Conservation (phyloP, 164 flowering plant species). For the Annona squamosa region DNA sequence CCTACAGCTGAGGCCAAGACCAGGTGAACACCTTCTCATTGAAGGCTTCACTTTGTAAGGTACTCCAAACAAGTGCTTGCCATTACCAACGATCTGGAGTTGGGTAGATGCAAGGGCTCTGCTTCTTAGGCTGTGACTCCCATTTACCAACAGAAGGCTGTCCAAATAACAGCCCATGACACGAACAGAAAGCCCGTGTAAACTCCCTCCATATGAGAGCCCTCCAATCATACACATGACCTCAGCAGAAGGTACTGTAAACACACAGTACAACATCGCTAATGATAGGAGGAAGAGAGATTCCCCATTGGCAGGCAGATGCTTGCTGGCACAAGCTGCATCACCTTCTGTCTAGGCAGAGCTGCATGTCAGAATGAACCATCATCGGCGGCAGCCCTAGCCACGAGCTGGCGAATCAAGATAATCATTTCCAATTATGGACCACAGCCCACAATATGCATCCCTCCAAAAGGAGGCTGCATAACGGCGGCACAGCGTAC, state of each 20-base stretch:
- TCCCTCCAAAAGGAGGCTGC: conserved; percentile 53
- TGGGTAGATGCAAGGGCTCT: not conserved
- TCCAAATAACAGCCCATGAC: not conserved
- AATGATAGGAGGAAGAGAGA: conserved; percentile 57
- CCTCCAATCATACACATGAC: not conserved
- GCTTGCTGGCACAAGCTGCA: conserved; percentile 76
- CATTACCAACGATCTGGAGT: not conserved
- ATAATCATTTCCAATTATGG: conserved; percentile 59
- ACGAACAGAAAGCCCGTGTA: not conserved
- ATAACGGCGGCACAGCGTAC: conserved; percentile 69
- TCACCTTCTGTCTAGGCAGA: conserved; percentile 61
- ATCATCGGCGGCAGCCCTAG: conserved; percentile 68
- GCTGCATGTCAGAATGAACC: conserved; percentile 75
- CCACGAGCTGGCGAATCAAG: conserved; percentile 57
- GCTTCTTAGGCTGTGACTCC: not conserved
- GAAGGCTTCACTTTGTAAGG: not conserved
- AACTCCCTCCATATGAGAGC: not conserved
- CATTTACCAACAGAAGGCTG: not conserved
- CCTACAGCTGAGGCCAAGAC: conserved; percentile 30
- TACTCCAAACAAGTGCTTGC: not conserved
- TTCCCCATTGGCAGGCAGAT: conserved; percentile 37
- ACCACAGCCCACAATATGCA: conserved; percentile 65
- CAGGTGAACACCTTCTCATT: conserved; percentile 57
- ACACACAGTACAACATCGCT: conserved; percentile 6
- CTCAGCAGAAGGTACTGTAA: not conserved